A percentile compares a stretch with the other conserved stretches of the same genome.
Evolutionary conservation across 306 rosid genomes (phyloP).

Genomic region (Vicia faba): DNA sequence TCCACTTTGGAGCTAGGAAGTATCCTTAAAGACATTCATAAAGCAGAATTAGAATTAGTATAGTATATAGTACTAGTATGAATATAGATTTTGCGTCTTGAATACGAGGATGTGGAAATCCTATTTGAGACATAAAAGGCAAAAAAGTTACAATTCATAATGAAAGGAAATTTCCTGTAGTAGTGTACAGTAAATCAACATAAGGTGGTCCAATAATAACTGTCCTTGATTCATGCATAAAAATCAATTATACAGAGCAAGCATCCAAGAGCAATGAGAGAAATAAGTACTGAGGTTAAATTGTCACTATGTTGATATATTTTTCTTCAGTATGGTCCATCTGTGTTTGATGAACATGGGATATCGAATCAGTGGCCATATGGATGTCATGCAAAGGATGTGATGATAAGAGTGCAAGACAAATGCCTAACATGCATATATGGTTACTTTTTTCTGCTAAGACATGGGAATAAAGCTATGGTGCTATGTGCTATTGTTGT

Average conservation of each 20-base stretch:
- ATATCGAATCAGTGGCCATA: slow-evolving; percentile 39
- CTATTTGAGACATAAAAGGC: slow-evolving; percentile 27
- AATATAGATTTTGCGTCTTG: slow-evolving; percentile 19
- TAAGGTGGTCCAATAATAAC: slow-evolving; percentile 44
- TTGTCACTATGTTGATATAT: slow-evolving; percentile 45
- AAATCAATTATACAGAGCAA: slow-evolving; percentile 40
- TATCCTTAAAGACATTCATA: slow-evolving; percentile 38
- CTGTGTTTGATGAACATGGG: slow-evolving; percentile 27
- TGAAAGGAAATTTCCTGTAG: slow-evolving; percentile 1
- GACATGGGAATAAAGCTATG: slow-evolving; percentile 45
- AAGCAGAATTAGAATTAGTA: slow-evolving; percentile 27
- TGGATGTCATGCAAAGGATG: slow-evolving; percentile 41
- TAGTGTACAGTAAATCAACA: slow-evolving; percentile 33
- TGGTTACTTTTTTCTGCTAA: slow-evolving; percentile 41
- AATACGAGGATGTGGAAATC: slow-evolving; percentile 20
- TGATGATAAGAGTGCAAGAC: slow-evolving; percentile 48
- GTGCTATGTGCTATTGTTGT: slow-evolving; percentile 36
- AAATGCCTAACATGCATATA: slow-evolving; percentile 47
- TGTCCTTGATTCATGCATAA: slow-evolving; percentile 40
- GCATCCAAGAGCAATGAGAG: slow-evolving; percentile 46
- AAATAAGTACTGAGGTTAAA: slow-evolving; percentile 40
- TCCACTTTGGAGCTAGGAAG: slow-evolving; percentile 42
- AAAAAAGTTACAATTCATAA: slow-evolving; percentile 32
- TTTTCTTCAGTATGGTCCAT: slow-evolving; percentile 58
- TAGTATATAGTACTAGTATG: slow-evolving; percentile 18